A percentile compares a stretch with the other conserved stretches of the same genome.
Evolutionary conservation across 106 monocot species (phyloP).

Genomic region (Allium fistulosum): DNA sequence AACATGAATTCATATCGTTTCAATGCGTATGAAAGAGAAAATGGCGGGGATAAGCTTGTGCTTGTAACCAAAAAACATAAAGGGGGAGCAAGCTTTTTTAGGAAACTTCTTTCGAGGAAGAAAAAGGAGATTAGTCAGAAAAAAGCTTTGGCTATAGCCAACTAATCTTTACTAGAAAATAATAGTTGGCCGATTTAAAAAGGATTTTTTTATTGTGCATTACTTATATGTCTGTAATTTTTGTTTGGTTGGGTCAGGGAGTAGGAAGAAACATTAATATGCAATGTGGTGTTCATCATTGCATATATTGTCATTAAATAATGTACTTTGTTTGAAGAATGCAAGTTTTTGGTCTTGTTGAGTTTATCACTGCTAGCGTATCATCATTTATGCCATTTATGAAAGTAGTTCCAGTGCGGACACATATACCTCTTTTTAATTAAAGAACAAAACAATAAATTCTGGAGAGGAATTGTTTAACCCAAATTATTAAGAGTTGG

Average conservation of each 20-base stretch:
- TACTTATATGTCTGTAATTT: not conserved
- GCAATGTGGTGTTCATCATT: not conserved
- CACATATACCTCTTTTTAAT: too few species aligned
- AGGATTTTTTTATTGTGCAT: not conserved
- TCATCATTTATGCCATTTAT: too few species aligned
- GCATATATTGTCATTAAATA: too few species aligned
- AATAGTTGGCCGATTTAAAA: not conserved
- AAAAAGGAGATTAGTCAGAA: conserved; percentile 11
- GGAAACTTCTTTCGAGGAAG: conserved; percentile 10
- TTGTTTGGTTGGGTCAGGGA: not conserved
- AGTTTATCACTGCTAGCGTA: too few species aligned
- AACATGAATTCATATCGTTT: too few species aligned
- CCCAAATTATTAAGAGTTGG: too few species aligned
- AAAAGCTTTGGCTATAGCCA: not conserved
- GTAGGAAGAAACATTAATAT: not conserved
- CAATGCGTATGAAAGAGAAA: not conserved
- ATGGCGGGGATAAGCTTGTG: conserved; percentile 6
- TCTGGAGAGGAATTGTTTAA: too few species aligned
- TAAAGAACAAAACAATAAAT: too few species aligned
- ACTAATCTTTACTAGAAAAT: not conserved
- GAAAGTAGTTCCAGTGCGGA: too few species aligned
- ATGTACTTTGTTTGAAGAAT: too few species aligned
- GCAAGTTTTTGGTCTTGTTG: too few species aligned
- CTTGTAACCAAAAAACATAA: conserved; percentile 14
- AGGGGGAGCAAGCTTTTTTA: conserved; percentile 10